phyloP scores from a whole-genome alignment of 805 yeast species.

The Suhomyces kilbournensis region DNA sequence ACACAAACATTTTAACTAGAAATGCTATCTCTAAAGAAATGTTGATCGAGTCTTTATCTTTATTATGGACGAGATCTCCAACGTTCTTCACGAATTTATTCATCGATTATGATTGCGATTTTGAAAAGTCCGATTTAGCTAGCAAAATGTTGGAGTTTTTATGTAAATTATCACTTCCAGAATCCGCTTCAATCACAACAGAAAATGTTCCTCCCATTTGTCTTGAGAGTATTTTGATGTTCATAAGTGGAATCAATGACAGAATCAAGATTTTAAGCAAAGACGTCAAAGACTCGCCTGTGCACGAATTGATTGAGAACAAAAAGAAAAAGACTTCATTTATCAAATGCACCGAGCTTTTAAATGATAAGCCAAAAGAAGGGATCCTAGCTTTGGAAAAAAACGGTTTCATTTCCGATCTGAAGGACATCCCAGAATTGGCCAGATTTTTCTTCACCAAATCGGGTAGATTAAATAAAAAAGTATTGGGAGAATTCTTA shows the following conservation, averaged over 20 bases:
- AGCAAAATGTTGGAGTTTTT: slow-evolving; percentile 64
- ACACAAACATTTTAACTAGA: slow-evolving; percentile 16
- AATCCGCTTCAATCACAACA: slow-evolving; percentile 74
- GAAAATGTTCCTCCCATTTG: slow-evolving; percentile 92
- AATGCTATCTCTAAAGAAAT: slow-evolving; percentile 62
- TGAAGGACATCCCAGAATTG: slow-evolving; percentile 53
- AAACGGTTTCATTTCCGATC: slow-evolving; percentile 56
- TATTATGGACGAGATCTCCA: slow-evolving; percentile 79
- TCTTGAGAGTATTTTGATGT: slow-evolving; percentile 77
- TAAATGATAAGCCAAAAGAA: slow-evolving; percentile 74
- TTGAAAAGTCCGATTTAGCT: slow-evolving; percentile 78
- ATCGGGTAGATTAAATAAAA: slow-evolving; percentile 82
- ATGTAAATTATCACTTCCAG: slow-evolving; percentile 79
- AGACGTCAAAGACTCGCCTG: slow-evolving; percentile 5
- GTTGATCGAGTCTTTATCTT: slow-evolving; percentile 78
- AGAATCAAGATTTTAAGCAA: slow-evolving; percentile 36
- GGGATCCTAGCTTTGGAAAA: slow-evolving; percentile 69
- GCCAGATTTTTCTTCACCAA: slow-evolving; percentile 75
- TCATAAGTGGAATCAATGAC: slow-evolving; percentile 60
- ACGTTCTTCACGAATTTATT: slow-evolving; percentile 72
- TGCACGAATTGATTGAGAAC: slow-evolving; percentile 38
- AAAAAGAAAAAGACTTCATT: slow-evolving; percentile 67
- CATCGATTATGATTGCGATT: slow-evolving; percentile 85
- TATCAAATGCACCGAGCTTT: slow-evolving; percentile 66
- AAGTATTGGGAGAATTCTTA: slow-evolving; percentile 78